Percentiles rank a stretch among this genome's conserved stretches.
Conservation (phyloP, 148 eudicot species). For the Heliosperma pusillum region DNA sequence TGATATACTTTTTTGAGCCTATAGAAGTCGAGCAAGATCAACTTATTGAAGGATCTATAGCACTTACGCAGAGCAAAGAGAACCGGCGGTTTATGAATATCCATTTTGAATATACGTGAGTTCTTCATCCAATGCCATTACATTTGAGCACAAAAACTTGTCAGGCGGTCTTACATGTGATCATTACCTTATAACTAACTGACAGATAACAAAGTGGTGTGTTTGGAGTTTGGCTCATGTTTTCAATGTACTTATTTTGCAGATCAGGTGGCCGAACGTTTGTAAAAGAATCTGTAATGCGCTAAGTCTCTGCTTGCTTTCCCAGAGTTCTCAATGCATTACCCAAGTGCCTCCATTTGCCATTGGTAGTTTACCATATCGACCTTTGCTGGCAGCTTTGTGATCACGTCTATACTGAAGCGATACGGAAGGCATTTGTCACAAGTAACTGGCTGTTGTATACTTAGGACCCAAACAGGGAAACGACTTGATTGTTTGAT, state of each 20-base stretch:
- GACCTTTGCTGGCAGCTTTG: background rate
- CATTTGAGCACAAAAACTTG: background rate
- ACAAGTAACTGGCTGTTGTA: background rate
- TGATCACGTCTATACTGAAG: background rate
- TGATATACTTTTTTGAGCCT: constrained; percentile 85
- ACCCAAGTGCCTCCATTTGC: background rate
- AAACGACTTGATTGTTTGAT: background rate
- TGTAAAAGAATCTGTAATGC: constrained; percentile 83
- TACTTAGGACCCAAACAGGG: background rate
- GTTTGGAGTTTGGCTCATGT: background rate
- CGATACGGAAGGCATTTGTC: constrained; percentile 1
- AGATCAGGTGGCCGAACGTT: constrained; percentile 82
- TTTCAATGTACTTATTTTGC: constrained; percentile 28
- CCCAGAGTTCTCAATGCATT: background rate
- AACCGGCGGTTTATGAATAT: constrained; percentile 84
- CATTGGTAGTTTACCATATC: background rate
- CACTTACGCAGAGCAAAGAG: constrained; percentile 83
- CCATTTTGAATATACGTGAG: constrained; percentile 78
- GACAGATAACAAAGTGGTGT: background rate
- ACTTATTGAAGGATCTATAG: constrained; percentile 71
- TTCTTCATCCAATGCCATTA: background rate
- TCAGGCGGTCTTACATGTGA: no score
- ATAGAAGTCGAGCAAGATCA: constrained; percentile 95
- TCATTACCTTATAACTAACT: background rate
- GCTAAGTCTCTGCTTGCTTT: constrained; percentile 35